Base-by-base conservation (phyloP, 768 basidiomycete genomes). In the Kockovaella imperatae region DNA sequence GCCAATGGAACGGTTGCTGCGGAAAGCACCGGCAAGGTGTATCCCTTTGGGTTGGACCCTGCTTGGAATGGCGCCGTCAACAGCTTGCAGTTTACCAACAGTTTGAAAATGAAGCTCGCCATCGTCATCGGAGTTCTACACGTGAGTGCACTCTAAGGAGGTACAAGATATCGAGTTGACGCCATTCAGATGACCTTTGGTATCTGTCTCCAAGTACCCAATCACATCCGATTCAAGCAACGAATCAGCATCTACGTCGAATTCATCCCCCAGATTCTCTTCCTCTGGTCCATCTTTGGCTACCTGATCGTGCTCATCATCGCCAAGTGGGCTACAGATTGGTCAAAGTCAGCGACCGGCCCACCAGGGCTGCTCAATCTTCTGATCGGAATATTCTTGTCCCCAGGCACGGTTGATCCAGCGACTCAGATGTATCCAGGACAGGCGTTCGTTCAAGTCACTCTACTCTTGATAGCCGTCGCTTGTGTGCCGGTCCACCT, bases 101-200 rank as follows among this genome's bases (percentile, higher is more conserved):
- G 91, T 31, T 93, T 93, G 77, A 99, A 97, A 82, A 99, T 99
- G 95, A 97, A 99, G 76, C 89, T 97, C 88, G 86, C 88, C 18
- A 83, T 99, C 64, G 80, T 97, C 29, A 73, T 99, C 45, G 95
- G 95, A 70, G 91, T 99, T 56, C 85, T 86, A 51, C 93, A 99
- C 71, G 93, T 96, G 74, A 60, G 82, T 74, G 42, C 40, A 15
- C 7, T 13, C 39, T 38, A 39, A 30, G 23, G n/a, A n/a, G n/a
- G n/a, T n/a, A n/a, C n/a, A n/a, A n/a, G n/a, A n/a, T n/a, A n/a
- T n/a, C n/a, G n/a, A 8, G 45, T 43, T 62, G 29, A 42, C 35
- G 6, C 15, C 11, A 11, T 10, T 6, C 56, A 99, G 93, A 99
- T 99, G 95, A 89, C 93, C 15, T 99, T 97, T 68, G 90, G 95